phyloP scores from a whole-genome alignment of 805 yeast genomes.

The Naumovozyma baii region DNA sequence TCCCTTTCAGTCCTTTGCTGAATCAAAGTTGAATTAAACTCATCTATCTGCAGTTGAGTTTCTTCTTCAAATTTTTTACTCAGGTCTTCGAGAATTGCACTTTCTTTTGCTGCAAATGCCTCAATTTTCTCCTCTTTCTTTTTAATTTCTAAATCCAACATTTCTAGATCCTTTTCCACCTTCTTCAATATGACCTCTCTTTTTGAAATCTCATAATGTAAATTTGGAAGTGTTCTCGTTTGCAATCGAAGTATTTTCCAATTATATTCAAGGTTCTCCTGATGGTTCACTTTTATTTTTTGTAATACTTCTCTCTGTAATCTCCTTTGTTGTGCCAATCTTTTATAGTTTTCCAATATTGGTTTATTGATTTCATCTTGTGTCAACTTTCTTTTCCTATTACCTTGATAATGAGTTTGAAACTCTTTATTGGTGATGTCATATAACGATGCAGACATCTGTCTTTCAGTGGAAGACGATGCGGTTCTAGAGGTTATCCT shows the following conservation, averaged over 20 bases:
- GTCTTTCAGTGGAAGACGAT: no score
- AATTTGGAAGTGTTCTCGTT: conserved; percentile 18
- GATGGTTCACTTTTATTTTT: conserved; percentile 1
- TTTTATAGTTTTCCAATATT: neutral
- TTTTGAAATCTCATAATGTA: conserved; percentile 22
- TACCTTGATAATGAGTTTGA: neutral
- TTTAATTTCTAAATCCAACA: conserved; percentile 9
- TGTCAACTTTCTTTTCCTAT: neutral
- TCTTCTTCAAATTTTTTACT: conserved; percentile 17
- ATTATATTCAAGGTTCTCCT: conserved; percentile 2
- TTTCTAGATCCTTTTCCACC: conserved; percentile 12
- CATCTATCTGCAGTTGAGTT: conserved; percentile 16
- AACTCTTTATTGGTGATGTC: neutral
- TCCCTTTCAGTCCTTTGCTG: conserved; percentile 7
- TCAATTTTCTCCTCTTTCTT: neutral
- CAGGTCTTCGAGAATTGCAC: neutral
- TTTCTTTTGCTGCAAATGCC: neutral
- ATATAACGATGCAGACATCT: neutral
- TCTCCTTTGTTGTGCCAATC: neutral
- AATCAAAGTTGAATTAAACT: conserved; percentile 13
- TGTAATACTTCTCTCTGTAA: conserved; percentile 2
- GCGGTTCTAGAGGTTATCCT: neutral
- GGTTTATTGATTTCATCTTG: neutral
- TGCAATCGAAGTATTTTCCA: conserved; percentile 4
- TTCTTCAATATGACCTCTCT: conserved; percentile 15